Conservation (phyloP, 352 stramenopile genomes). For the Peronosclerospora sorghi region DNA sequence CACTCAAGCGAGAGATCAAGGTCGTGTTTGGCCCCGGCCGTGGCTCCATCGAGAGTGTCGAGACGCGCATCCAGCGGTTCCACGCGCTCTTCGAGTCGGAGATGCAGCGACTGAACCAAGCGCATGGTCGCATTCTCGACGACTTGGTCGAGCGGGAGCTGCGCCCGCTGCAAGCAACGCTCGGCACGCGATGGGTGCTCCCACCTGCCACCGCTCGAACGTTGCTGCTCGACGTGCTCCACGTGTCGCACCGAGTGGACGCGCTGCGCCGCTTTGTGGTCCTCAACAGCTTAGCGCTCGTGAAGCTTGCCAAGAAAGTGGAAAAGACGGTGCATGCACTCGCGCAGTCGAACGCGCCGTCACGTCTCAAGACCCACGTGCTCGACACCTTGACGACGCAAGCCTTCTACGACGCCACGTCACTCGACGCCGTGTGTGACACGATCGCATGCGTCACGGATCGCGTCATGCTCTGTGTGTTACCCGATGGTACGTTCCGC, state of each 20-base stretch:
- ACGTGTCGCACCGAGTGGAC: conserved; percentile 53
- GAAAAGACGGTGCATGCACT: conserved; percentile 39
- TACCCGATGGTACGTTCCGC: conserved; percentile 56
- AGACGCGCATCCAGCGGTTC: conserved; percentile 9
- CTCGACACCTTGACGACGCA: too few relatives aligned
- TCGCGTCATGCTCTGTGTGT: conserved; percentile 57
- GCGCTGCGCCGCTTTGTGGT: conserved; percentile 68
- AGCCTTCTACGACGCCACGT: too few relatives aligned
- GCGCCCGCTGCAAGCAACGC: conserved; percentile 18
- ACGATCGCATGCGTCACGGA: conserved; percentile 40
- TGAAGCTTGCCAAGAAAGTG: conserved; percentile 81
- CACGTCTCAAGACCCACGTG: too few relatives aligned
- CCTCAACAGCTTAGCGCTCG: conserved; percentile 65
- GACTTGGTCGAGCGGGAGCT: conserved; percentile 35
- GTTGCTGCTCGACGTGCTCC: conserved; percentile 43
- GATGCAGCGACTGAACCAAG: conserved; percentile 50
- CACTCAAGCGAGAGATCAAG: conserved; percentile 60
- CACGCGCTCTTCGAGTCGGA: conserved; percentile 27
- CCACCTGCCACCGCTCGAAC: conserved; percentile 34
- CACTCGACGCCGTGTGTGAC: conserved; percentile 12
- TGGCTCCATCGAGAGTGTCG: background rate
- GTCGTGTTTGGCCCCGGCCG: conserved; percentile 8
- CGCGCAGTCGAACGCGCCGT: too few relatives aligned
- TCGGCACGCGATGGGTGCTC: conserved; percentile 55
- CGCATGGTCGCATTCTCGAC: conserved; percentile 41